Evolutionary conservation across 257 asterid genomes (phyloP), one percentile per base, ranked within the genome.

Genomic region (Cordia subcordata): DNA sequence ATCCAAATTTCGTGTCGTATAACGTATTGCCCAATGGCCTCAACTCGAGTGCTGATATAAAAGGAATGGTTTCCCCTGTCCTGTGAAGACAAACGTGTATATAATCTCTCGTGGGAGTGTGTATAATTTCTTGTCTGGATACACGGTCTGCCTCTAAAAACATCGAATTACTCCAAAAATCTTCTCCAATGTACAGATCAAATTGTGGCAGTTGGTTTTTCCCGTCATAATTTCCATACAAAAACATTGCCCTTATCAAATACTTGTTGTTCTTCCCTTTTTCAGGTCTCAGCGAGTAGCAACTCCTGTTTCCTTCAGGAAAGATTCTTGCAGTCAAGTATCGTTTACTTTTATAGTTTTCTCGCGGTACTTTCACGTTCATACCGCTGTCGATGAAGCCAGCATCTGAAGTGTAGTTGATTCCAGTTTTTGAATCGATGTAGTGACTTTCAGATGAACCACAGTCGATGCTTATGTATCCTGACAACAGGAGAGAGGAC

Each of bases 391-490:
- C 75, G 14, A 55, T 17, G n/a, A 42, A 63, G 11, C 5, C 33
- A 18, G 37, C 53, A 32, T 80, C 86, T 0, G 63, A 11, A 4
- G 11, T 55, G 68, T 80, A 80, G 5, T 3, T 4, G 15, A 73
- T 27, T 11, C 68, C 66, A 4, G 70, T 60, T 0, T 0, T 8
- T 4, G 2, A 10, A 10, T 68, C 76, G 1, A 11, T 13, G 49
- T 72, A 69, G 23, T 22, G 37, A 6, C 49, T 12, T 4, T 37
- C 20, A 0, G 33, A 35, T 18, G 71, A 47, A 1, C 83, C 86
- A 54, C 86, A 80, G 35, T 74, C 83, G 20, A 80, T 65, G 68
- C 71, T 80, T 44, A 74, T 55, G 59, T 73, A 80, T 18, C 74
- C 85, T 72, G 51, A 27, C 4, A 27, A 6, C 4, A 6, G 4